Evolutionary conservation across 805 yeast species (phyloP).

Genomic region (Hanseniaspora lachancei): DNA sequence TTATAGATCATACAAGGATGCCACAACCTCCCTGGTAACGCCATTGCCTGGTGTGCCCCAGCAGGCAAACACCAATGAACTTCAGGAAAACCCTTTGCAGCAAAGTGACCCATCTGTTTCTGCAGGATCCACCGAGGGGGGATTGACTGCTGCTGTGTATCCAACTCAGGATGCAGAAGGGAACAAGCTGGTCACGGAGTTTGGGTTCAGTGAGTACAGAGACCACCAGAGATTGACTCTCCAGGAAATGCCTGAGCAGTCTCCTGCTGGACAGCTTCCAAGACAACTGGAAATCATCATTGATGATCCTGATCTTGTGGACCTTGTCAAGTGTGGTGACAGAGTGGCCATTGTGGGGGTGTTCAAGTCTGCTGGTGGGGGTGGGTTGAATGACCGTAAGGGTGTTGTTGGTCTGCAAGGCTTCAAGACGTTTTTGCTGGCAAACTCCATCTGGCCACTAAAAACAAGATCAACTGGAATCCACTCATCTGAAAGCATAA

Average conservation of each 20-base stretch:
- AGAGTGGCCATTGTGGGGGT: slow-evolving; percentile 85
- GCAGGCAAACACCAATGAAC: slow-evolving; percentile 41
- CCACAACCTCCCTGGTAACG: slow-evolving; percentile 58
- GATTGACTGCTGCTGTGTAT: slow-evolving; percentile 58
- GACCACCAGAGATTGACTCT: slow-evolving; percentile 89
- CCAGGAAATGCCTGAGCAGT: slow-evolving; percentile 96
- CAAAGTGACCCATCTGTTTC: slow-evolving; percentile 19
- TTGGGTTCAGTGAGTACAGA: slow-evolving; percentile 74
- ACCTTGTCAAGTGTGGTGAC: slow-evolving; percentile 87
- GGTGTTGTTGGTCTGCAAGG: slow-evolving; percentile 32
- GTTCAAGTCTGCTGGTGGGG: slow-evolving; percentile 58
- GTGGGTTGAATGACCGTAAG: slow-evolving; percentile 45
- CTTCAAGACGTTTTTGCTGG: slow-evolving; percentile 71
- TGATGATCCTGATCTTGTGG: slow-evolving; percentile 86
- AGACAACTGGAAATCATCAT: slow-evolving; percentile 82
- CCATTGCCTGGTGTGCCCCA: slow-evolving; percentile 10
- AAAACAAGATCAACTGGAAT: slow-evolving; percentile 83
- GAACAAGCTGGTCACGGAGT: slow-evolving; percentile 75
- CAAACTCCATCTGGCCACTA: slow-evolving; percentile 77
- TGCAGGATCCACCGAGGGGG: slow-evolving; percentile 15
- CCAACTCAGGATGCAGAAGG: slow-evolving; percentile 92
- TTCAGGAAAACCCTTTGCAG: slow-evolving; percentile 22
- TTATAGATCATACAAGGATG: slow-evolving; percentile 84
- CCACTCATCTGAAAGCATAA: slow-evolving; percentile 51
- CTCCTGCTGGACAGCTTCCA: slow-evolving; percentile 97